Evolutionary conservation across 176 grass and related monocot genomes (phyloP), one percentile per base, ranked within the genome.

Genomic region (Triticum urartu): DNA sequence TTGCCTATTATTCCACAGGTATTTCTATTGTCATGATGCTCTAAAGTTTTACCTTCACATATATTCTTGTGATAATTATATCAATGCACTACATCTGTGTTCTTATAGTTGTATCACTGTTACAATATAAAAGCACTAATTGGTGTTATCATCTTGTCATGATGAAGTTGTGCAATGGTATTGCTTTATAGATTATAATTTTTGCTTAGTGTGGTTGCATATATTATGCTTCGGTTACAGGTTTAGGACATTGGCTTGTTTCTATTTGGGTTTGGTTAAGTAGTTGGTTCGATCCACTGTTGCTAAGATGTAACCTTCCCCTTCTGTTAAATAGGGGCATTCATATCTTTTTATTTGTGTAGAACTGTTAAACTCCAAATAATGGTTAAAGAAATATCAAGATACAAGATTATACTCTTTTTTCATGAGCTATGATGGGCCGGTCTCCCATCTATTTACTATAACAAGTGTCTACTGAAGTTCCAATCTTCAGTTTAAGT

Each of bases 1-100:
- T 94, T 99, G 89, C 94, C 97, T 81, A 97, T 99, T 82, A 89
- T 93, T 90, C 91, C 93, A 72, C 88, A 87, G 88, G 93, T 95
- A 91, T 75, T 75, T 65, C 56, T 86, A 39, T 18, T 34, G 30
- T 45, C 45, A 74, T 21, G 42, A 83, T 60, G 8, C 21, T 68
- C 18, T 14, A 10, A 45, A 76, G 47, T 77, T 28, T 34, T 81
- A 8, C 66, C 56, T 74, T 84, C 32, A 43, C 36, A 56, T 80
- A 56, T 81, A 38, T 78, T 28, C 81, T 69, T 79, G 22, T 73
- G 68, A 64, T 36, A 43, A 33, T 35, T 74, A 11, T 22, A 77
- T 61, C 81, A 10, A 5, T 45, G 40, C 10, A 52, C 45, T 86
- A 20, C 56, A 59, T 21, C 56, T 59, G 56, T 59, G 18, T 59